Conservation (phyloP, 208 protist genomes). For the Trichomonas gallinae region DNA sequence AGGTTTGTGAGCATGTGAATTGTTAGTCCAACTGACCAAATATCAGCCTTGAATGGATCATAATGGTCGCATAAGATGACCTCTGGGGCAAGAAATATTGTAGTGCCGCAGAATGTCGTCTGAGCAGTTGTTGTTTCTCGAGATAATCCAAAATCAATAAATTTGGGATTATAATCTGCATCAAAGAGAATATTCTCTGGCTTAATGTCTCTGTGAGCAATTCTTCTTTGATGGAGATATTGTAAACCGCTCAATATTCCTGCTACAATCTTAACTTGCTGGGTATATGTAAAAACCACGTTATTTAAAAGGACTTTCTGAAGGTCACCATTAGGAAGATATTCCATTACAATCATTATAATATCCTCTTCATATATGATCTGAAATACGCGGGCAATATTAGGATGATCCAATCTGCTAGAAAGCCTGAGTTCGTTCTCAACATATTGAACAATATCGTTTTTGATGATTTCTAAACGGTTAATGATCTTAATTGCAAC, state of each 20-base stretch:
- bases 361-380: slow-evolving; percentile 88
- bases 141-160: slow-evolving; percentile 70
- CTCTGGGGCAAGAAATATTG: slow-evolving; percentile 64
- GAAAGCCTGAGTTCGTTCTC: slow-evolving; percentile 93
- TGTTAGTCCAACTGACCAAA: neutral
- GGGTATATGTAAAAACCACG: slow-evolving; percentile 50
- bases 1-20: neutral
- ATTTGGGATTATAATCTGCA: slow-evolving; percentile 56
- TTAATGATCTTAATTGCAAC: slow-evolving; percentile 99
- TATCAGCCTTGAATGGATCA: neutral
- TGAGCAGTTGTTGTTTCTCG: slow-evolving; percentile 60
- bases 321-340: slow-evolving; percentile 87
- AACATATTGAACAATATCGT: slow-evolving; percentile 57
- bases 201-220: slow-evolving; percentile 57
- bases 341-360: slow-evolving; percentile 98
- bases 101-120: slow-evolving; percentile 62
- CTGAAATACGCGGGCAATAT: slow-evolving; percentile 90
- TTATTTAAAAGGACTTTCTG: slow-evolving; percentile 96
- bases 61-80: neutral
- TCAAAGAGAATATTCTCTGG: slow-evolving; percentile 65
- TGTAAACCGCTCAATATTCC: slow-evolving; percentile 87
- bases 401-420: slow-evolving; percentile 88
- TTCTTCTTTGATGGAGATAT: slow-evolving; percentile 71
- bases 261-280: slow-evolving; percentile 77
- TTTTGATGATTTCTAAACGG: slow-evolving; percentile 74